Conservation (phyloP, 2,329 filamentous ascomycete species). For the Ophiostoma himal-ulmi region DNA sequence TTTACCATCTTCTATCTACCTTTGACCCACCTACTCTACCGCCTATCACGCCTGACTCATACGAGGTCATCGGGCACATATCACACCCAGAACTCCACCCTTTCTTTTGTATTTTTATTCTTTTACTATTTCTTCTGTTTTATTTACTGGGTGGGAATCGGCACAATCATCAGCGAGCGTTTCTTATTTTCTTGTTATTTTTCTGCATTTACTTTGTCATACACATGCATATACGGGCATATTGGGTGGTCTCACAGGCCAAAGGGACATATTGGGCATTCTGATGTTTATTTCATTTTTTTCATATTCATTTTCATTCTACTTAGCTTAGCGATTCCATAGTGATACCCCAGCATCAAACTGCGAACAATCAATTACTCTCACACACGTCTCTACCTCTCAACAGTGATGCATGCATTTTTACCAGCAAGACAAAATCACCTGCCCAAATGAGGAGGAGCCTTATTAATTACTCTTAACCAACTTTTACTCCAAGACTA, state of each 20-base stretch:
- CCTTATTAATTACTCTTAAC: not conserved
- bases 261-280: conserved; percentile 12
- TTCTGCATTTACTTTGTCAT: not conserved
- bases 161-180: conserved; percentile 6
- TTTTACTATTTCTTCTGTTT: not conserved
- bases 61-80: not conserved
- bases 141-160: not conserved
- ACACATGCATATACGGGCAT: conserved; percentile 15
- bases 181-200: not conserved
- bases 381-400: not conserved
- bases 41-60: not conserved
- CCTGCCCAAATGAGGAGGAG: not conserved
- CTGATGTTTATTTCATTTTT: not conserved
- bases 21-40: not conserved
- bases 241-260: conserved; percentile 15
- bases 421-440: no score
- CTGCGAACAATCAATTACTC: not conserved
- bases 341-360: conserved; percentile 14
- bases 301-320: not conserved
- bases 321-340: conserved; percentile 15
- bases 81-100: not conserved
- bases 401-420: not conserved
- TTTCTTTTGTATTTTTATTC: conserved; percentile 1
- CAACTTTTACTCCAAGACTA: not conserved
- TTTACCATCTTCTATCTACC: not conserved